Percentiles rank a stretch among this genome's conserved stretches.
phyloP scores from a whole-genome alignment of 768 basidiomycete species.

The Pleurotus sapidus region DNA sequence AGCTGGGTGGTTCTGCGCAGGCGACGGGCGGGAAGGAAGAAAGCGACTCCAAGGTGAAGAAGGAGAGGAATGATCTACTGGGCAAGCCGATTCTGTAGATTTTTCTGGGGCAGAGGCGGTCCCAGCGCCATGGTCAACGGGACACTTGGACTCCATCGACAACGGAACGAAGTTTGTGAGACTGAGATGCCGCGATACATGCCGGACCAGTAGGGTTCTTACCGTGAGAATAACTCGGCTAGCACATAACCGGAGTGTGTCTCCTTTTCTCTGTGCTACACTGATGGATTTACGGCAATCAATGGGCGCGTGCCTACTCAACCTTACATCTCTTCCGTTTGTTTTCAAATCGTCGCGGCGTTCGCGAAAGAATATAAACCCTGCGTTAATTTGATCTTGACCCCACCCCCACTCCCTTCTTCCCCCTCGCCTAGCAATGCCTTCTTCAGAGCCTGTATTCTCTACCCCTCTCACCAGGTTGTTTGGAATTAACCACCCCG shows the following conservation, averaged over 20 bases:
- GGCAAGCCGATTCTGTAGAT: slow-evolving; percentile 37
- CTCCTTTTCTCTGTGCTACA: background rate
- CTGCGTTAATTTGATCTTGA: too few species aligned
- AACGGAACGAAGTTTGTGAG: slow-evolving; percentile 3
- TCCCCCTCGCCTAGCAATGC: slow-evolving; percentile 41
- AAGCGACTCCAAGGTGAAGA: slow-evolving; percentile 6
- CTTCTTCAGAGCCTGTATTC: slow-evolving; percentile 63
- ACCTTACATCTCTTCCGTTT: background rate
- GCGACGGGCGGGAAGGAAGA: slow-evolving; percentile 12
- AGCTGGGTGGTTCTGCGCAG: slow-evolving; percentile 17
- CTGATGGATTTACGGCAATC: slow-evolving; percentile 8
- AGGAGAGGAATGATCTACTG: slow-evolving; percentile 56
- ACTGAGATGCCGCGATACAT: background rate
- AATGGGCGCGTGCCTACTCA: background rate
- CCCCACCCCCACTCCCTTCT: background rate
- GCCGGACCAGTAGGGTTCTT: background rate
- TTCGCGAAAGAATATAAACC: too few species aligned
- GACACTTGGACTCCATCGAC: slow-evolving; percentile 35
- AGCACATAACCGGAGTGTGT: background rate
- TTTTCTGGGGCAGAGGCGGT: slow-evolving; percentile 21
- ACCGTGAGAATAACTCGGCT: background rate
- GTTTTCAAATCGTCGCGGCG: too few species aligned
- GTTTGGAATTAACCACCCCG: slow-evolving; percentile 79
- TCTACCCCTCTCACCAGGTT: slow-evolving; percentile 71
- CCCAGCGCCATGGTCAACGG: slow-evolving; percentile 40